Base-by-base conservation (phyloP, 352 stramenopile species). In the Pythium chondricola region DNA sequence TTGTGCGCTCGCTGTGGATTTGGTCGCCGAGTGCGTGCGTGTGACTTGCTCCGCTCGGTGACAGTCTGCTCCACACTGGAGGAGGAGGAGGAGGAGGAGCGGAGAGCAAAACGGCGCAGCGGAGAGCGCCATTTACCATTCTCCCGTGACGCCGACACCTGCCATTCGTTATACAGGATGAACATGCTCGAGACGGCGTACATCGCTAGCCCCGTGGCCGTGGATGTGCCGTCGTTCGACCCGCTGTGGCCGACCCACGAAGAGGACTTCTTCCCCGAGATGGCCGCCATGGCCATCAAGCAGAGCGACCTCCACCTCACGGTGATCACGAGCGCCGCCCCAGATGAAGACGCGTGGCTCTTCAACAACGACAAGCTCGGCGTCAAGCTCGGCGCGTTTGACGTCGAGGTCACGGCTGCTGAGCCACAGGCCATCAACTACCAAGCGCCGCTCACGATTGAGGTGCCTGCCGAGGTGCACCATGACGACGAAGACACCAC, bases 401-500 rank as follows among this genome's bases (percentile, higher is more conserved):
- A 39, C 42, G 53, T 61, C 20, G 37, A 53, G 36, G 25, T 22
- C 3, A 4, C 20, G 3, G 4, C 39, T 38, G 18, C 14, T 38
- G 13, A 38, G 1, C 35, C 35, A 4, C 35, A 40, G 11, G 3
- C 11, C 24, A 18, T 4, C n/a, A 24, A 36, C 39, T 20, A n/a
- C 3, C 21, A 11, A 18, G 18, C 32, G 17, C 9, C 50, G 41
- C 32, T 48, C 21, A 40, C 40, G 11, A 45, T 51, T 18, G 50
- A 40, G 13, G 38, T 58, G n/a, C 37, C 46, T 16, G 39, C 40
- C 25, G 40, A 40, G 13, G 29, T 51, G 17, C 37, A 55, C 14
- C 46, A 53, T 17, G 53, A 61, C 35, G 55, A 61, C 14, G 58
- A 67, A 10, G 61, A 76, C 55, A 53, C 71, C 57, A 81, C 74